Conservation (phyloP, 495 filamentous ascomycete species). For the Penicillium riverlandense region DNA sequence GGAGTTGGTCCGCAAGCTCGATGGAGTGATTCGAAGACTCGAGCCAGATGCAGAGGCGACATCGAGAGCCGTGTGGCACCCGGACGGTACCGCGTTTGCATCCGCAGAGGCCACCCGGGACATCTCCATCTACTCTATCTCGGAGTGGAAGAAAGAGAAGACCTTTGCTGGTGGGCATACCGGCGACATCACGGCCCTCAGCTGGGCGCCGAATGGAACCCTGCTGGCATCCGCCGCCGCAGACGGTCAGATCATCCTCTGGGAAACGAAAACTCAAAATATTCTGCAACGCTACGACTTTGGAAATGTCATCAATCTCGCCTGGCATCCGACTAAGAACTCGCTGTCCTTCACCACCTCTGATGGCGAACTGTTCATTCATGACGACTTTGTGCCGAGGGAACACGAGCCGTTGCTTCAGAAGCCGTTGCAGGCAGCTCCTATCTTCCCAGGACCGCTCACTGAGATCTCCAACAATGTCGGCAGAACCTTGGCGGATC, state of each 20-base stretch:
- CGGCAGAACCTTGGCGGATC: conserved; percentile 46
- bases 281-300: conserved; percentile 61
- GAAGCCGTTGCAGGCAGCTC: conserved; percentile 63
- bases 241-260: conserved; percentile 77
- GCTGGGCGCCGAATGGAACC: conserved; percentile 92
- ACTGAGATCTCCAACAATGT: conserved; percentile 63
- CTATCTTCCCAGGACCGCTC: conserved; percentile 76
- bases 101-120: conserved; percentile 77
- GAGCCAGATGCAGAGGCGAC: conserved; percentile 74
- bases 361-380: conserved; percentile 86
- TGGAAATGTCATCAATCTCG: conserved; percentile 70
- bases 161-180: conserved; percentile 70
- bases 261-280: conserved; percentile 83
- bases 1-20: conserved; percentile 70
- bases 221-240: conserved; percentile 74
- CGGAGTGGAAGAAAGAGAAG: conserved; percentile 82
- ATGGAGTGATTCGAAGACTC: conserved; percentile 72
- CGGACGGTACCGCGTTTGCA: conserved; percentile 87
- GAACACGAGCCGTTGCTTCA: conserved; percentile 55
- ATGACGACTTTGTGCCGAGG: conserved; percentile 66
- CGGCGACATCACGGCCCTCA: conserved; percentile 77
- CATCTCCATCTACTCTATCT: conserved; percentile 74
- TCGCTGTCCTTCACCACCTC: conserved; percentile 83
- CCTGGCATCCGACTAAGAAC: conserved; percentile 88
- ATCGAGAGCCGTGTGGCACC: conserved; percentile 80